Base-by-base conservation (phyloP, 345 rosid species). In the Rhizophora mangle region DNA sequence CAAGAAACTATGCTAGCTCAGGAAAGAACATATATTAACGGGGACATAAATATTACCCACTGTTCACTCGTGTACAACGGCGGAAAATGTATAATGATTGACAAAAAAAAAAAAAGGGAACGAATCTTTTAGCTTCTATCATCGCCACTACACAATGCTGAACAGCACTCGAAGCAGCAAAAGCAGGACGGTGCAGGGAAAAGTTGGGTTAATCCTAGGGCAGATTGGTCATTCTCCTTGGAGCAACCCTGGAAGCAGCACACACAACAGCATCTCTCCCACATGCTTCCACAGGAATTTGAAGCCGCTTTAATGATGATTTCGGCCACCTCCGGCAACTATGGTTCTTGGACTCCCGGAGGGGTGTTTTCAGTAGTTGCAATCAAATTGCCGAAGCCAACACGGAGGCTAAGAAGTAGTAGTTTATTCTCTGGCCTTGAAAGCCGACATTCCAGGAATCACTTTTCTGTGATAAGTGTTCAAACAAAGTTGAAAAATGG, bases 151-250 rank as follows among this genome's bases (percentile, higher is more conserved):
- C 99, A 92, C 19, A 95, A 15, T 20, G 34, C 36, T 18, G 92
- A 57, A 77, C 97, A 95, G 79, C 96, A 87, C 69, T 92, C 94
- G 43, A 85, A 29, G 82, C 99, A 92, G 72, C 91, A 92, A 20
- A 88, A 62, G 76, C 90, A 92, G 30, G 91, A 96, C 21, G 90
- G 60, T 46, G 91, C 91, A 15, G 83, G 53, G 76, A 84, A 87
- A 21, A 88, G 32, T 77, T 95, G 99, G 5, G 92, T 75, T 56
- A 87, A 72, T 21, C 68, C 82, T 5, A 81, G 27, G 54, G 81
- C 92, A 39, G 85, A 87, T 74, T 84, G 92, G 79, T 92, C 76
- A 55, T 86, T 95, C 63, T 88, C 81, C 77, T 64, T 82, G 27
- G 88, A 69, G 76, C 96, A 95, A 66, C 96, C 86, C 49, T 78